phyloP scores from a whole-genome alignment of 495 filamentous ascomycete genomes.

The Jackrogersella minutella region DNA sequence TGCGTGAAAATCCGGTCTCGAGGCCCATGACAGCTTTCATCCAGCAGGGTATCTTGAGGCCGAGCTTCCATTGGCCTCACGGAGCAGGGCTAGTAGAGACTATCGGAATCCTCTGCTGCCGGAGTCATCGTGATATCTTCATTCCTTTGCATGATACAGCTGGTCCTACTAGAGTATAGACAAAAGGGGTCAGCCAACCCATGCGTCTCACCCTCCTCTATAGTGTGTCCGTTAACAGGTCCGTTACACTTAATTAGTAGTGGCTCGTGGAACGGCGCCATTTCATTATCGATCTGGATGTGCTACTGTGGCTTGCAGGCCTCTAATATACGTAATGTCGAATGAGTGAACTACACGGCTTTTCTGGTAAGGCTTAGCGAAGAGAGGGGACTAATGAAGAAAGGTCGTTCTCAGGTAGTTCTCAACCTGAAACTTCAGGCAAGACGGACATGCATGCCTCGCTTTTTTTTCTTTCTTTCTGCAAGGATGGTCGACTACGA shows the following conservation, averaged over 20 bases:
- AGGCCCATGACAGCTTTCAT: slow-evolving; percentile 8
- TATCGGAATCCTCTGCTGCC: slow-evolving; percentile 14
- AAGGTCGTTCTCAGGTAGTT: neutral
- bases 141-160: slow-evolving; percentile 11
- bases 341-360: neutral
- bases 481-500: neutral
- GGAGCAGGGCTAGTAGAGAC: slow-evolving; percentile 2
- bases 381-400: neutral
- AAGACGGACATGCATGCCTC: no score
- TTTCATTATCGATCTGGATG: slow-evolving; percentile 16
- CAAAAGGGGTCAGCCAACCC: neutral
- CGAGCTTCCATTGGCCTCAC: slow-evolving; percentile 22
- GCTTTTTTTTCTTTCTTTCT: no score
- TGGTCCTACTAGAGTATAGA: neutral
- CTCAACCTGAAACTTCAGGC: neutral
- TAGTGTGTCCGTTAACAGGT: neutral
- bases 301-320: slow-evolving; percentile 37
- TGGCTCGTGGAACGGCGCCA: slow-evolving; percentile 18
- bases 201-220: neutral
- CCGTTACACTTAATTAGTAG: slow-evolving; percentile 23
- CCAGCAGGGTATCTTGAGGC: slow-evolving; percentile 2
- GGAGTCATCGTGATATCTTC: slow-evolving; percentile 7
- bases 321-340: slow-evolving; percentile 13
- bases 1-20: slow-evolving; percentile 3
- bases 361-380: slow-evolving; percentile 35